phyloP scores from a whole-genome alignment of 345 rosid genomes.

The Aquilaria malaccensis region DNA sequence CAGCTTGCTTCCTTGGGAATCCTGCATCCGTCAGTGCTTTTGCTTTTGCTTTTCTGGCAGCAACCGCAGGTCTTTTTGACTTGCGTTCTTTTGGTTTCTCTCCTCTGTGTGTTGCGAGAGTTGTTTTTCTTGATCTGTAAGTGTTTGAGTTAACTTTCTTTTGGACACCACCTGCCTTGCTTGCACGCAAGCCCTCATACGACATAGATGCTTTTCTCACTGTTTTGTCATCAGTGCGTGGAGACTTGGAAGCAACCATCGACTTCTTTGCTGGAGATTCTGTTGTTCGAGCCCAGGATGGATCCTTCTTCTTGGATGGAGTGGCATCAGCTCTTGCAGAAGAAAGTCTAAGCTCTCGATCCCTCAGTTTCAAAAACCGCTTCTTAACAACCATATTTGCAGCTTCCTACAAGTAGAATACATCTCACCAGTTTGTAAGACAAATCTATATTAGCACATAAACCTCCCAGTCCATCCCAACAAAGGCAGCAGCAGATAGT shows the following conservation, averaged over 20 bases:
- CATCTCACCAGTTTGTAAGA: constrained; percentile 2
- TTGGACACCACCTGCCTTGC: constrained; percentile 46
- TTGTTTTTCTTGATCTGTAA: constrained; percentile 23
- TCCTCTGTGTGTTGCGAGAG: constrained; percentile 24
- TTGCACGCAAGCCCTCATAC: constrained; percentile 85
- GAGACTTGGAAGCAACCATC: constrained; percentile 34
- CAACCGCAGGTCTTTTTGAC: constrained; percentile 78
- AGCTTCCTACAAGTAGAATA: constrained; percentile 52
- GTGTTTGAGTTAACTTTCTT: constrained; percentile 44
- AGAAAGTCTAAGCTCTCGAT: constrained; percentile 63
- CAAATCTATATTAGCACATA: not conserved
- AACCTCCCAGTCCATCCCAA: too few relatives aligned
- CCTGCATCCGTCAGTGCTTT: constrained; percentile 30
- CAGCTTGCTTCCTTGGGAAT: constrained; percentile 28
- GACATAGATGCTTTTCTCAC: constrained; percentile 31
- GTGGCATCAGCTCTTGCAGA: constrained; percentile 52
- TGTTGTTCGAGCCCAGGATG: constrained; percentile 23
- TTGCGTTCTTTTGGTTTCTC: constrained; percentile 27
- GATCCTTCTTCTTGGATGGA: constrained; percentile 57
- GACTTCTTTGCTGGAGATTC: constrained; percentile 41
- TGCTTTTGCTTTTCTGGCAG: constrained; percentile 67
- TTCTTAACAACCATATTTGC: constrained; percentile 55
- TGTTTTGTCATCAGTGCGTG: constrained; percentile 19
- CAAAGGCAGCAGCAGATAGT: not conserved
- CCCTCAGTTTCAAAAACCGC: constrained; percentile 61